phyloP scores from a whole-genome alignment of 345 rosid genomes.

The Eucalyptus marginata region DNA sequence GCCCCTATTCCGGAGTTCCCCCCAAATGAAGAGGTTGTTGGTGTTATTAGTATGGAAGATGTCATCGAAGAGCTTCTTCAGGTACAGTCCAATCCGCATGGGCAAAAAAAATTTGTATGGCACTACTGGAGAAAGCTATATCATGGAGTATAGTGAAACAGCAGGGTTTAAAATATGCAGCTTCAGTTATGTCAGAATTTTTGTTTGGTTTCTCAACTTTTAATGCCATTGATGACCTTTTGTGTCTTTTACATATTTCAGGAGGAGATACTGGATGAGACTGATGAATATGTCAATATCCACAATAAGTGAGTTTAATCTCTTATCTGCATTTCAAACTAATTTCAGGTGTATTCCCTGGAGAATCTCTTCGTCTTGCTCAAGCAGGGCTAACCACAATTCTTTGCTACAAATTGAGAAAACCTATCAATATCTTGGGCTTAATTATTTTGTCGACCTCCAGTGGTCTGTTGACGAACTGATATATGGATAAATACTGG shows the following conservation, averaged over 20 bases:
- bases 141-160: neutral
- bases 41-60: slow-evolving; percentile 93
- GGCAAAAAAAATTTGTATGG: neutral
- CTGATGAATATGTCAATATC: slow-evolving; percentile 88
- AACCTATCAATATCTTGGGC: neutral
- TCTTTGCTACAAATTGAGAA: neutral
- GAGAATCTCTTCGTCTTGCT: neutral
- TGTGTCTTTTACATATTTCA: slow-evolving; percentile 16
- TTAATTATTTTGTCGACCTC: neutral
- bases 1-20: slow-evolving; percentile 57
- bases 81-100: slow-evolving; percentile 22
- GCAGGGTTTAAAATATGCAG: neutral
- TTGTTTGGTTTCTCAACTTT: neutral
- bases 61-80: slow-evolving; percentile 98
- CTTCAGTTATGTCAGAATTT: neutral
- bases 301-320: slow-evolving; percentile 47
- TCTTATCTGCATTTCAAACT: neutral
- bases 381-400: neutral
- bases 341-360: neutral
- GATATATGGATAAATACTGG: neutral
- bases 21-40: slow-evolving; percentile 64
- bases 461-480: neutral
- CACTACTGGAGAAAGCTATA: neutral
- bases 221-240: neutral
- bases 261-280: slow-evolving; percentile 98